Evolutionary conservation across 2,329 filamentous ascomycete species (phyloP).

Genomic region (Ophiocordyceps unilateralis): DNA sequence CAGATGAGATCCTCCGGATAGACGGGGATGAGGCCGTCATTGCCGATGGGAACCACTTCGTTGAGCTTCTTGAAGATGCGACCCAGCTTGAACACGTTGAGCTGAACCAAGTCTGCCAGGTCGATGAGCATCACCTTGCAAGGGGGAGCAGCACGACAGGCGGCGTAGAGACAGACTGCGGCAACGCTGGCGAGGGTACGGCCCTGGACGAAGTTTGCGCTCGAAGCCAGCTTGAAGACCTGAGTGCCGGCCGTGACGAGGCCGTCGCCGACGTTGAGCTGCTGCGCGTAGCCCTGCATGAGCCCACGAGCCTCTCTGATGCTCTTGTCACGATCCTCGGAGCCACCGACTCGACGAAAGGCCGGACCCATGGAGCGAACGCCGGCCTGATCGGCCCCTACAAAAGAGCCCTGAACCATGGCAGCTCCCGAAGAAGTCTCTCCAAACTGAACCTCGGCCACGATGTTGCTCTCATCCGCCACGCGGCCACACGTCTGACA

Average conservation of each 20-base stretch:
- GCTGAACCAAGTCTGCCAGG: slow-evolving; percentile 63
- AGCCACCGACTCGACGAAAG: slow-evolving; percentile 40
- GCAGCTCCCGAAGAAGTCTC: slow-evolving; percentile 75
- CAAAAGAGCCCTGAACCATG: slow-evolving; percentile 76
- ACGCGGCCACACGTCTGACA: slow-evolving; percentile 77
- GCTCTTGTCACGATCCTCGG: slow-evolving; percentile 40
- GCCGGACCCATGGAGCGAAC: slow-evolving; percentile 50
- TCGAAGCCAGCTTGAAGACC: slow-evolving; percentile 60
- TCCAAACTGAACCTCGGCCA: slow-evolving; percentile 80
- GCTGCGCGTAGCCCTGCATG: slow-evolving; percentile 44
- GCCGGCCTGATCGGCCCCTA: slow-evolving; percentile 72
- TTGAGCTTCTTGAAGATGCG: slow-evolving; percentile 75
- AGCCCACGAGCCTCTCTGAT: slow-evolving; percentile 39
- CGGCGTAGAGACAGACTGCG: slow-evolving; percentile 81
- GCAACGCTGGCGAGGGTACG: slow-evolving; percentile 72
- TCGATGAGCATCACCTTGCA: slow-evolving; percentile 92
- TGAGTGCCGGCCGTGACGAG: slow-evolving; percentile 49
- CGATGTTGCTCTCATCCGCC: slow-evolving; percentile 73
- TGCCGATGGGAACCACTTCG: slow-evolving; percentile 52
- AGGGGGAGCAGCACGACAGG: slow-evolving; percentile 60
- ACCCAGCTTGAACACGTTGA: slow-evolving; percentile 87
- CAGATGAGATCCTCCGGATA: slow-evolving; percentile 82
- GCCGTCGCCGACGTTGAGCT: slow-evolving; percentile 42
- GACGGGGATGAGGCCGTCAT: slow-evolving; percentile 47
- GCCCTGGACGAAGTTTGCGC: slow-evolving; percentile 68